Evolutionary conservation across 1,284 basidiomycete species (phyloP).

Genomic region (Puccinia polysora): DNA sequence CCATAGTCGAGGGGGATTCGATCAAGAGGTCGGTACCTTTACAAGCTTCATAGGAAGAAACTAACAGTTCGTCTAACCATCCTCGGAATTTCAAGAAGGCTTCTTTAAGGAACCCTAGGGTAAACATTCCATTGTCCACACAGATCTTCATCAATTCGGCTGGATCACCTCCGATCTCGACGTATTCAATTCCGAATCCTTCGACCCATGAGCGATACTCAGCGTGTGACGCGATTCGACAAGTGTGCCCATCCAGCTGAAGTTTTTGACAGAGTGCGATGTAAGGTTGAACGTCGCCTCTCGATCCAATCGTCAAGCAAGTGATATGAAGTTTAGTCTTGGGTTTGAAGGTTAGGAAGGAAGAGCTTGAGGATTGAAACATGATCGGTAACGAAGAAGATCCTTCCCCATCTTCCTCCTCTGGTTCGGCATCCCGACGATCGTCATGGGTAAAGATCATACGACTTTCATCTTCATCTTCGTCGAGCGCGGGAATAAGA

Average conservation of each 20-base stretch:
- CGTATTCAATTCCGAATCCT: slow-evolving; percentile 81
- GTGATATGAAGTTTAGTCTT: slow-evolving; percentile 75
- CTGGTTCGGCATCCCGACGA: slow-evolving; percentile 44
- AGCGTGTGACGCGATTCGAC: slow-evolving; percentile 81
- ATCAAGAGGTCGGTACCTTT: slow-evolving; percentile 87
- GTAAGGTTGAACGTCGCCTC: slow-evolving; percentile 80
- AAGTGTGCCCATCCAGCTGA: slow-evolving; percentile 78
- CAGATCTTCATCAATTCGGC: slow-evolving; percentile 66
- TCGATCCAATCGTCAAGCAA: slow-evolving; percentile 87
- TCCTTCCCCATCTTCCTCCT: slow-evolving; percentile 45
- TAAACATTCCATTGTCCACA: slow-evolving; percentile 66
- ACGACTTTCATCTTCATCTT: slow-evolving; percentile 15
- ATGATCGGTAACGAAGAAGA: slow-evolving; percentile 62
- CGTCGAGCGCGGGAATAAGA: neutral
- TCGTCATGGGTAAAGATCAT: slow-evolving; percentile 31
- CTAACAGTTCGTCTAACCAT: slow-evolving; percentile 91
- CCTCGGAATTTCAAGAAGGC: slow-evolving; percentile 87
- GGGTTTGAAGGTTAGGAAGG: slow-evolving; percentile 90
- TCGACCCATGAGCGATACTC: slow-evolving; percentile 95
- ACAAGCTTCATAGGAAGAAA: slow-evolving; percentile 90
- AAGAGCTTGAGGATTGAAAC: slow-evolving; percentile 87
- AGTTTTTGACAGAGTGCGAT: slow-evolving; percentile 89
- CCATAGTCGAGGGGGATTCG: slow-evolving; percentile 94
- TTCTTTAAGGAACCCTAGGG: slow-evolving; percentile 86
- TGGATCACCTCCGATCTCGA: slow-evolving; percentile 89